Evolutionary conservation across 306 rosid genomes (phyloP).

Genomic region (Ceratonia siliqua): DNA sequence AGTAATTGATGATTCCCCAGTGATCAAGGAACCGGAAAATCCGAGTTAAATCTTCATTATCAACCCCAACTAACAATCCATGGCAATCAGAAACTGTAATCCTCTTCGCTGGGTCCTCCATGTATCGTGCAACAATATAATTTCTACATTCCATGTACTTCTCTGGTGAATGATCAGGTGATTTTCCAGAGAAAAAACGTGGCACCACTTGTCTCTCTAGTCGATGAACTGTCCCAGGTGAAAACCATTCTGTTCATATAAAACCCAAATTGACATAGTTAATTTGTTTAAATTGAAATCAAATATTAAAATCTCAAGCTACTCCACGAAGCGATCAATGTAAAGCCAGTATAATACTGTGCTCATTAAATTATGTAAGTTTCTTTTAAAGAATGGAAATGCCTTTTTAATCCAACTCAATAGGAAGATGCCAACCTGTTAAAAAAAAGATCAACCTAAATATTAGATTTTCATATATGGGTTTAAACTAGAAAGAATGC

Average conservation of each 20-base stretch:
- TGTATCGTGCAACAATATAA: slow-evolving; percentile 74
- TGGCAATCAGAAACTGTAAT: slow-evolving; percentile 60
- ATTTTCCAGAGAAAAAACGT: slow-evolving; percentile 84
- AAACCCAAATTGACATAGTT: slow-evolving; percentile 27
- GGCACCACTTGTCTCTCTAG: slow-evolving; percentile 97
- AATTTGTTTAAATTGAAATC: neutral
- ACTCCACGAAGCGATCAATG: neutral
- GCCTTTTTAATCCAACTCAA: neutral
- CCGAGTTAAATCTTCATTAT: slow-evolving; percentile 67
- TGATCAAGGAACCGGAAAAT: slow-evolving; percentile 88
- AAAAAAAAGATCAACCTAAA: neutral
- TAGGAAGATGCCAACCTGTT: neutral
- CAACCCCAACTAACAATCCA: slow-evolving; percentile 53
- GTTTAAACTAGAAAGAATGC: neutral
- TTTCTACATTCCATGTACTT: slow-evolving; percentile 92
- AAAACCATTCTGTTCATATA: slow-evolving; percentile 81
- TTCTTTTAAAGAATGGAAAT: neutral
- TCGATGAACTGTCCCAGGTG: slow-evolving; percentile 75
- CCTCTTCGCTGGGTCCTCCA: slow-evolving; percentile 77
- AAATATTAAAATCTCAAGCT: neutral
- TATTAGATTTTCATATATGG: neutral
- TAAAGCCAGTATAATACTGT: no score
- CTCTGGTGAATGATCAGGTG: slow-evolving; percentile 65
- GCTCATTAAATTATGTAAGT: neutral
- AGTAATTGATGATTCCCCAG: slow-evolving; percentile 92